Percentiles rank a stretch among this genome's conserved stretches.
Conservation (phyloP, 225 moss, liverwort and hornwort species). For the Asterella californica region DNA sequence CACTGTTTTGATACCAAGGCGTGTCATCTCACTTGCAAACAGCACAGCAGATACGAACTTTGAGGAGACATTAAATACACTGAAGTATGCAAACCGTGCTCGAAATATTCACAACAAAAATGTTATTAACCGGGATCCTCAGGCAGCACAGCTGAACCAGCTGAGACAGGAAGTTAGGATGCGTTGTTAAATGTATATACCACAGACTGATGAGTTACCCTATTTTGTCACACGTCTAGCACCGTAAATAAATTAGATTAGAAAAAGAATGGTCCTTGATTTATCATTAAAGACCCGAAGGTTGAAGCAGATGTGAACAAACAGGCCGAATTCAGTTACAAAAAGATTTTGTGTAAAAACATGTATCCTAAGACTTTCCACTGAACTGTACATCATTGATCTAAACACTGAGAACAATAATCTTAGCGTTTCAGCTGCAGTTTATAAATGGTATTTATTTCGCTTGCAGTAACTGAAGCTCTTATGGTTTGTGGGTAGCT, state of each 20-base stretch:
- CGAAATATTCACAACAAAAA: slow-evolving; percentile 95
- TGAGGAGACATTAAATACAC: slow-evolving; percentile 86
- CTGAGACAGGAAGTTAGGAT: slow-evolving; percentile 85
- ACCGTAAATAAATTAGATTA: not conserved
- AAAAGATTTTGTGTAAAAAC: not conserved
- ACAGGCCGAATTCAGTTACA: not conserved
- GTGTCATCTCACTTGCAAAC: slow-evolving; percentile 34
- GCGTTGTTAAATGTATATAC: not conserved
- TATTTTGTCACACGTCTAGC: not conserved
- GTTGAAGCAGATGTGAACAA: not conserved
- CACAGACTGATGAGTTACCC: not conserved
- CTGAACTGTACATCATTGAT: too few species aligned
- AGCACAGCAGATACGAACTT: slow-evolving; percentile 77
- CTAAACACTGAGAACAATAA: too few species aligned
- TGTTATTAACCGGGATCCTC: slow-evolving; percentile 89
- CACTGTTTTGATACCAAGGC: slow-evolving; percentile 13
- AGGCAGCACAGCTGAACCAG: slow-evolving; percentile 74
- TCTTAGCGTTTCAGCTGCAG: too few species aligned
- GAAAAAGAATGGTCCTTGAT: not conserved
- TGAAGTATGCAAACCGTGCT: slow-evolving; percentile 95
- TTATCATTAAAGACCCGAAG: too few species aligned
- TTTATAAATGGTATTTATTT: not conserved
- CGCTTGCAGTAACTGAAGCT: not conserved
- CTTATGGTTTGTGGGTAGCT: not conserved
- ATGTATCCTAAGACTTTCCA: not conserved